These are phyloP conservation scores for Berberis thunbergii DNA, from an alignment of 164 flowering plant species.

Conservation along the genomic window DNA sequence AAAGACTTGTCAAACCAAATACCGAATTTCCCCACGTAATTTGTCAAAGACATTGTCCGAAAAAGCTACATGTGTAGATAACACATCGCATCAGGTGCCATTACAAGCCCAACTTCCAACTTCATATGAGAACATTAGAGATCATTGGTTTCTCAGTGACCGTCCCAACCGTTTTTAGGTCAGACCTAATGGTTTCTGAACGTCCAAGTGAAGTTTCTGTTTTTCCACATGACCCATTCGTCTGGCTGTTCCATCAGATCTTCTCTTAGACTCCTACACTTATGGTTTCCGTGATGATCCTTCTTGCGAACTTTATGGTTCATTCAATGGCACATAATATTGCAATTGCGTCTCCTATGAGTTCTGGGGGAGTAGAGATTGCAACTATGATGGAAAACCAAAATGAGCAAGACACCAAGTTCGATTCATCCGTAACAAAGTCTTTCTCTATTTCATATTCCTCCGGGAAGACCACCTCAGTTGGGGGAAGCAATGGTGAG, in stretches of 20 bases:
- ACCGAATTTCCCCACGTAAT: too few species aligned
- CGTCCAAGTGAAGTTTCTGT: too few species aligned
- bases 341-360: conserved; percentile 42
- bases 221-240: conserved; percentile 31
- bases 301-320: conserved; percentile 83
- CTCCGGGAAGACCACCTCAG: conserved; percentile 35
- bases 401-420: conserved; percentile 14
- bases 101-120: too few species aligned
- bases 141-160: too few species aligned
- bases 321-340: conserved; percentile 51
- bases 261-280: conserved; percentile 83
- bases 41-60: too few species aligned
- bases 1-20: too few species aligned
- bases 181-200: too few species aligned
- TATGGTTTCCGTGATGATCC: conserved; percentile 89
- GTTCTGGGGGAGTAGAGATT: conserved; percentile 13
- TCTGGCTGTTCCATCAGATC: conserved; percentile 85
- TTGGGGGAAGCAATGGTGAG: conserved; percentile 57
- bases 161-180: too few species aligned
- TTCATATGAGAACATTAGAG: too few species aligned
- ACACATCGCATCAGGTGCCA: too few species aligned
- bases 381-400: conserved; percentile 18
- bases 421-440: conserved; percentile 39
- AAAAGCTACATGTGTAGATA: too few species aligned
- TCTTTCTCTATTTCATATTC: conserved; percentile 30